phyloP scores from a whole-genome alignment of 1,139 yeast genomes.

The Yamadazyma conglobata region DNA sequence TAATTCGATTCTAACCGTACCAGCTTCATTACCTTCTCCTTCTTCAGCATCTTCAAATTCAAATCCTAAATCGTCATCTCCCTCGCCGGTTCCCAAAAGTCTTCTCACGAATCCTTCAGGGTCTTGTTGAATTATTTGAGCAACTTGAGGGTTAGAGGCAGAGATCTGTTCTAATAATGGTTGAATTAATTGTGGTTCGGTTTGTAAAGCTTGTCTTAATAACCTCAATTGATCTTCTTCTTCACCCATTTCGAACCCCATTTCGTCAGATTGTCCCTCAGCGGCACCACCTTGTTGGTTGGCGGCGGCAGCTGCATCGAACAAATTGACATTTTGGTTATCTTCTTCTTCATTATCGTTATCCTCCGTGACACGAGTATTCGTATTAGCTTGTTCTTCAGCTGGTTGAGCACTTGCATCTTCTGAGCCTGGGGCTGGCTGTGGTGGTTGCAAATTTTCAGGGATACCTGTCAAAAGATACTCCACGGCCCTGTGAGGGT shows the following conservation, averaged over 20 bases:
- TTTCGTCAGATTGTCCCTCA: constrained; percentile 20
- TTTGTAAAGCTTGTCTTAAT: constrained; percentile 74
- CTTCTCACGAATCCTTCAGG: constrained; percentile 83
- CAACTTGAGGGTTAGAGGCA: constrained; percentile 81
- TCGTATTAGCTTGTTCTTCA: too few species aligned
- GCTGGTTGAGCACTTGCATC: constrained; percentile 1
- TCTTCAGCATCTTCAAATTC: constrained; percentile 32
- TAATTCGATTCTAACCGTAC: constrained; percentile 54
- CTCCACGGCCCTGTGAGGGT: constrained; percentile 98
- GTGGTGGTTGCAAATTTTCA: constrained; percentile 46
- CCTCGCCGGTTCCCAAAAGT: constrained; percentile 54
- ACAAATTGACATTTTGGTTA: constrained; percentile 48
- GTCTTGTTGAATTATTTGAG: constrained; percentile 74
- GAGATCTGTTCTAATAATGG: constrained; percentile 81
- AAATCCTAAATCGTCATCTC: constrained; percentile 45
- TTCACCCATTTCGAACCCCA: constrained; percentile 30
- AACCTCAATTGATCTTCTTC: constrained; percentile 57
- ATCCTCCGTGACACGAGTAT: constrained; percentile 3
- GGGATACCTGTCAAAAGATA: constrained; percentile 90
- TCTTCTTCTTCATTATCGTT: constrained; percentile 25
- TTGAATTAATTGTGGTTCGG: constrained; percentile 87
- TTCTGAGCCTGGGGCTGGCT: constrained; percentile 9
- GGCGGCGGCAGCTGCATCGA: constrained; percentile 58
- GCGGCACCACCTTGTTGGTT: constrained; percentile 24
- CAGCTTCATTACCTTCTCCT: constrained; percentile 28